phyloP scores from a whole-genome alignment of 306 rosid genomes.

The Pterocarpus santalinus region DNA sequence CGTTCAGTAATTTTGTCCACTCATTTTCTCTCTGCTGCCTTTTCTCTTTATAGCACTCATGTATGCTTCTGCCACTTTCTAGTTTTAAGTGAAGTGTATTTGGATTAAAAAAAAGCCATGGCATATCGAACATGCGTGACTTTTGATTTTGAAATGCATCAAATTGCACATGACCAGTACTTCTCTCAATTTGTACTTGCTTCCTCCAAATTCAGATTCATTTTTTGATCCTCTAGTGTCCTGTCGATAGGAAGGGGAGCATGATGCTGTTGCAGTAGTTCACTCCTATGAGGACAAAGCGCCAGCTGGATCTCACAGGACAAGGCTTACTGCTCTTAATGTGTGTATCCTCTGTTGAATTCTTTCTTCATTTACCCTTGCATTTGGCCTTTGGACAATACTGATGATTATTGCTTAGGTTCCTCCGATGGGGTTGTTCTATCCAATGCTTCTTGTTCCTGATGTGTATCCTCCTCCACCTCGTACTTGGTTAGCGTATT shows the following conservation, averaged over 20 bases:
- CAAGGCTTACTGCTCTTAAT: constrained; percentile 85
- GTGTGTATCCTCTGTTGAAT: constrained; percentile 54
- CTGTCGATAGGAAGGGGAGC: constrained; percentile 77
- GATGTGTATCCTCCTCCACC: constrained; percentile 96
- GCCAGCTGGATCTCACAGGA: constrained; percentile 86
- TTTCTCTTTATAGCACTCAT: not conserved
- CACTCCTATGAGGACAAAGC: constrained; percentile 84
- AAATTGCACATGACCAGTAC: not conserved
- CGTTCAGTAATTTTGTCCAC: not conserved
- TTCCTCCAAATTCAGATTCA: constrained; percentile 39
- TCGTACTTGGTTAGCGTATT: constrained; percentile 78
- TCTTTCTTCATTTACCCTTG: constrained; percentile 37
- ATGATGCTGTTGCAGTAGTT: constrained; percentile 78
- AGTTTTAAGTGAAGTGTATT: not conserved
- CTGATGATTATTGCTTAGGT: constrained; percentile 58
- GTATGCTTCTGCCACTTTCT: not conserved
- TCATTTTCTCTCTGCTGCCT: not conserved
- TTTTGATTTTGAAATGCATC: not conserved
- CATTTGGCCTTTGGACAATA: constrained; percentile 35
- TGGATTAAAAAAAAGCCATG: not conserved
- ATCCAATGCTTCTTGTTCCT: constrained; percentile 88
- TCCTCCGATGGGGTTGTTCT: constrained; percentile 97
- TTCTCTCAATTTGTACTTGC: constrained; percentile 23
- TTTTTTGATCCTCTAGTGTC: constrained; percentile 40
- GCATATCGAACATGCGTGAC: constrained; percentile 14